Conservation (phyloP, 169 alveolate species). For the Cryptosporidium tyzzeri region DNA sequence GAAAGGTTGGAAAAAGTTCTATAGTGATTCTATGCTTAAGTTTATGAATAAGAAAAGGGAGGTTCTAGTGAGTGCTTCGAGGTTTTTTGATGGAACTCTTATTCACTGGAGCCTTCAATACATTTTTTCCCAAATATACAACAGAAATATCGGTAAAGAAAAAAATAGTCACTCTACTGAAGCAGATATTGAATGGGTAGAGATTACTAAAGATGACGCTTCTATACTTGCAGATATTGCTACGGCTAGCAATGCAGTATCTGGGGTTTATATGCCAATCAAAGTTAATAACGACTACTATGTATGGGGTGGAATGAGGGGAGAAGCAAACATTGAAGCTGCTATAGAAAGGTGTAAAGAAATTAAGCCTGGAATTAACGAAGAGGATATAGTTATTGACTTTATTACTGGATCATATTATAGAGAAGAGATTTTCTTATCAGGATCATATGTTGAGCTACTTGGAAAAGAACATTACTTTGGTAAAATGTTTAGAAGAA, state of each 20-base stretch:
- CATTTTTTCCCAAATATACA: slow-evolving; percentile 26
- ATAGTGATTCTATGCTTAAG: slow-evolving; percentile 33
- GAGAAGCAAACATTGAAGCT: slow-evolving; percentile 61
- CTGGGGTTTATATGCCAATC: slow-evolving; percentile 67
- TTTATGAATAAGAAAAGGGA: slow-evolving; percentile 30
- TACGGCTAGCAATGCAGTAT: slow-evolving; percentile 64
- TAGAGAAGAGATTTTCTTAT: slow-evolving; percentile 49
- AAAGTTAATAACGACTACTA: slow-evolving; percentile 39
- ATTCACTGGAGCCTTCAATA: slow-evolving; percentile 52
- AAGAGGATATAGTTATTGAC: slow-evolving; percentile 62
- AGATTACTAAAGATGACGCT: slow-evolving; percentile 27
- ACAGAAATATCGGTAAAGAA: not conserved
- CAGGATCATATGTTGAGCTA: slow-evolving; percentile 58
- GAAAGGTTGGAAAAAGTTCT: slow-evolving; percentile 59
- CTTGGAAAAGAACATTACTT: slow-evolving; percentile 60
- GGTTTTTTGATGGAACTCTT: slow-evolving; percentile 63
- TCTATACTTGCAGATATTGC: slow-evolving; percentile 48
- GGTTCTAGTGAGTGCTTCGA: slow-evolving; percentile 61
- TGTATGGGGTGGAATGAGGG: slow-evolving; percentile 75
- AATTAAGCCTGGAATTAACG: slow-evolving; percentile 44
- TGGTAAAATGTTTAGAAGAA: slow-evolving; percentile 46
- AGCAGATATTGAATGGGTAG: slow-evolving; percentile 13
- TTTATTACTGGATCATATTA: slow-evolving; percentile 69
- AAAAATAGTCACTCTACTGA: not conserved
- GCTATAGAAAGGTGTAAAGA: slow-evolving; percentile 71